A percentile compares a stretch with the other conserved stretches of the same genome.
Conservation (phyloP, 2,329 filamentous ascomycete species). For the Venturia pyrina region DNA sequence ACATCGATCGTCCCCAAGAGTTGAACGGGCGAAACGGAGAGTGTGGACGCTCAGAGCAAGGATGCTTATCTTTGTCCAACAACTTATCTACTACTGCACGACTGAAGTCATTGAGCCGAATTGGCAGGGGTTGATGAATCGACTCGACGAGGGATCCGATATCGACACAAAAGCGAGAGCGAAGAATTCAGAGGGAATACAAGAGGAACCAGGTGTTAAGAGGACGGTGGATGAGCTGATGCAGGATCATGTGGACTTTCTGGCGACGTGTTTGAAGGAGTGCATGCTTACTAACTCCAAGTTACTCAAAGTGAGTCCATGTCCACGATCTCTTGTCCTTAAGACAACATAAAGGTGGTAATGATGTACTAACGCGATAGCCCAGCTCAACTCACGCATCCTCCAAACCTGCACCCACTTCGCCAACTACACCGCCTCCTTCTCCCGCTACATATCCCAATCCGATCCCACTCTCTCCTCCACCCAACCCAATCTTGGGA, state of each 20-base stretch:
- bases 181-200: background rate
- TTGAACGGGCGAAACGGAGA: slow-evolving; percentile 87
- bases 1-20: slow-evolving; percentile 60
- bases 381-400: slow-evolving; percentile 88
- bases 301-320: slow-evolving; percentile 62
- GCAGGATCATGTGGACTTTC: slow-evolving; percentile 97
- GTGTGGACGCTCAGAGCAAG: slow-evolving; percentile 86
- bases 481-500: slow-evolving; percentile 15
- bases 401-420: slow-evolving; percentile 95
- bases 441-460: slow-evolving; percentile 74
- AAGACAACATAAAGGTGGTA: too few relatives aligned
- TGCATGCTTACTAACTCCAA: slow-evolving; percentile 98
- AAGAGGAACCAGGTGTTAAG: slow-evolving; percentile 38
- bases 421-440: slow-evolving; percentile 76
- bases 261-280: slow-evolving; percentile 95
- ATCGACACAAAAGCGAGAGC: slow-evolving; percentile 26
- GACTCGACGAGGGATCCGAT: slow-evolving; percentile 52
- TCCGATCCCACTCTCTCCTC: slow-evolving; percentile 68
- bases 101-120: slow-evolving; percentile 96
- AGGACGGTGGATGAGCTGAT: slow-evolving; percentile 93
- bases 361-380: background rate
- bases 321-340: background rate
- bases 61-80: slow-evolving; percentile 96
- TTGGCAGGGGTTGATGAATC: slow-evolving; percentile 88
- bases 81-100: slow-evolving; percentile 93